Evolutionary conservation across 2,329 filamentous ascomycete species (phyloP).

Genomic region (Verticillium longisporum): DNA sequence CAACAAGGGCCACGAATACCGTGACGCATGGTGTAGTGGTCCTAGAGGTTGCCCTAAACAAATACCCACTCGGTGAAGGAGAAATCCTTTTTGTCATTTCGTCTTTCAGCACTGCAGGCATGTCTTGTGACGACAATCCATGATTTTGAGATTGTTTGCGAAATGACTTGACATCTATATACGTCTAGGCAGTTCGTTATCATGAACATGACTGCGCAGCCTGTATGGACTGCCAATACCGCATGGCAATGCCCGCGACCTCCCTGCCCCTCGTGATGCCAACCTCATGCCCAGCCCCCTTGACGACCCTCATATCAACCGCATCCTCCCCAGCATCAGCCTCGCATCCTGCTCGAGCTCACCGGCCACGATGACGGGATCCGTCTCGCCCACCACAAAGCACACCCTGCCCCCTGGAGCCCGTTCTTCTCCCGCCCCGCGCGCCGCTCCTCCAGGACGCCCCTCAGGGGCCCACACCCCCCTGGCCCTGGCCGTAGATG

Average conservation of each 20-base stretch:
- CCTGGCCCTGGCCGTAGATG: conserved; percentile 54
- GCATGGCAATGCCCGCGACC: conserved; percentile 38
- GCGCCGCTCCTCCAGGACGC: conserved; percentile 37
- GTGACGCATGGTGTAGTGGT: not conserved
- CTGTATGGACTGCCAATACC: conserved; percentile 20
- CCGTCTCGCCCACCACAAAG: conserved; percentile 58
- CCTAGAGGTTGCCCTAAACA: not conserved
- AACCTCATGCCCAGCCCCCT: conserved; percentile 60
- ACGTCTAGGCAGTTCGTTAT: not conserved
- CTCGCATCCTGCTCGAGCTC: conserved; percentile 58
- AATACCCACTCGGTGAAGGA: not conserved
- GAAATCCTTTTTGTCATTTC: not conserved
- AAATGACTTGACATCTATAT: not conserved
- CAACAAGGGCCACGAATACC: not conserved
- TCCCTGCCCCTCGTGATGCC: conserved; percentile 54
- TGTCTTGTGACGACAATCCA: no score
- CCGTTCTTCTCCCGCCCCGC: conserved; percentile 23
- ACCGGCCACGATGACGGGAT: conserved; percentile 59
- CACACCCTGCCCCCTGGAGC: conserved; percentile 44
- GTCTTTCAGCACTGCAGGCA: not conserved
- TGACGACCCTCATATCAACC: conserved; percentile 48
- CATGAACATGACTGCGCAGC: not conserved
- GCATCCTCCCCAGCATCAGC: conserved; percentile 48
- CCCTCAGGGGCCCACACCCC: conserved; percentile 52
- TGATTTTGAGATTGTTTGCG: not conserved